Percentiles rank a stretch among this genome's conserved stretches.
phyloP scores from a whole-genome alignment of 805 yeast species.

The Blastobotrys chiropterorum region DNA sequence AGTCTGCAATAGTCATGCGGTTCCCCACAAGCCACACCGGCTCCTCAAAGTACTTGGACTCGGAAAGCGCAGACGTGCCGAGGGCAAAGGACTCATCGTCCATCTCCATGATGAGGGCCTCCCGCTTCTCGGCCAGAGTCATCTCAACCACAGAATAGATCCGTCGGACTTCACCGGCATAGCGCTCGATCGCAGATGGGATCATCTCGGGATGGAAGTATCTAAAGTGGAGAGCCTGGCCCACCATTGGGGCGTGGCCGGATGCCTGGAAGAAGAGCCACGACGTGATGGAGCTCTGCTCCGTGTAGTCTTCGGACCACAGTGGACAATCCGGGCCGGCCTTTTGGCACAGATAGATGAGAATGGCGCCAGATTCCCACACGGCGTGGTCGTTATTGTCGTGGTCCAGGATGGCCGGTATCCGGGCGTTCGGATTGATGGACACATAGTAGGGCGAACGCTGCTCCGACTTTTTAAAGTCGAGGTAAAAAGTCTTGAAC shows the following conservation, averaged over 20 bases:
- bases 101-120: slow-evolving; percentile 73
- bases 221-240: slow-evolving; percentile 91
- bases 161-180: slow-evolving; percentile 85
- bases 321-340: slow-evolving; percentile 60
- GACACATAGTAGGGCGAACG: slow-evolving; percentile 88
- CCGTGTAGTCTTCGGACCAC: slow-evolving; percentile 73
- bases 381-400: slow-evolving; percentile 68
- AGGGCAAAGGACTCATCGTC: slow-evolving; percentile 83
- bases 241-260: slow-evolving; percentile 98
- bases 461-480: slow-evolving; percentile 83
- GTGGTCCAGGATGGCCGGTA: slow-evolving; percentile 91
- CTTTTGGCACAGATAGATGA: slow-evolving; percentile 66
- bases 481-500: slow-evolving; percentile 77
- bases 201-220: slow-evolving; percentile 83
- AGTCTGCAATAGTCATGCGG: slow-evolving; percentile 72
- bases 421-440: slow-evolving; percentile 94
- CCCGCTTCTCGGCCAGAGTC: slow-evolving; percentile 90
- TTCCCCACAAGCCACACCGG: slow-evolving; percentile 96
- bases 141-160: slow-evolving; percentile 92
- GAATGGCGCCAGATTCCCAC: slow-evolving; percentile 95
- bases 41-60: slow-evolving; percentile 79
- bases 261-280: slow-evolving; percentile 95
- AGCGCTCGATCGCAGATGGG: slow-evolving; percentile 84
- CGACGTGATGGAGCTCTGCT: slow-evolving; percentile 75
- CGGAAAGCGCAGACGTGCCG: slow-evolving; percentile 82